Conservation (phyloP, 768 basidiomycete species). For the Rossbeevera mucosa region DNA sequence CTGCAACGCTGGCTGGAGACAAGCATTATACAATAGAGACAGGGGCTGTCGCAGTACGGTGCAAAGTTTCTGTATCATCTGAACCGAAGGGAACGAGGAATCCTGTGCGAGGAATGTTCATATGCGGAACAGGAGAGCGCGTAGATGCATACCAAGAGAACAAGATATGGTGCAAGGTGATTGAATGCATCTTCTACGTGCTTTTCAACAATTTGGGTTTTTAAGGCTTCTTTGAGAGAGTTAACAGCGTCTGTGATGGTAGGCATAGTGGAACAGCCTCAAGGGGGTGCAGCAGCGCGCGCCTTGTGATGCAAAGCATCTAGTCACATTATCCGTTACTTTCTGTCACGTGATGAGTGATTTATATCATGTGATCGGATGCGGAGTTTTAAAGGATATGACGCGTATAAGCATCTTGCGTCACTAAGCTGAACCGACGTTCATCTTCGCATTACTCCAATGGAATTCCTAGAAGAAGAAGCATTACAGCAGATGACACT, state of each 20-base stretch:
- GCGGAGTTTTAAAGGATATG: conserved; percentile 22
- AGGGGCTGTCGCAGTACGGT: conserved; percentile 41
- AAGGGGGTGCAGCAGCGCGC: too few species aligned
- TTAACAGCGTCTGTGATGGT: conserved; percentile 30
- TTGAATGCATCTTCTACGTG: conserved; percentile 33
- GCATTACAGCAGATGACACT: conserved; percentile 16
- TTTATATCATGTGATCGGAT: conserved; percentile 28
- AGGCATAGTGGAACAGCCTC: conserved; percentile 14
- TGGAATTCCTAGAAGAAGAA: conserved; percentile 17
- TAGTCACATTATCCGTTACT: background rate
- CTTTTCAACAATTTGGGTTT: conserved; percentile 26
- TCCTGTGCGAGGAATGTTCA: conserved; percentile 31
- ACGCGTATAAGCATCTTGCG: conserved; percentile 14
- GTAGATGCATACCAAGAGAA: conserved; percentile 39
- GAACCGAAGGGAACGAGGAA: conserved; percentile 34
- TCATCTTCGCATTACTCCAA: conserved; percentile 10
- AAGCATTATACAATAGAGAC: conserved; percentile 40
- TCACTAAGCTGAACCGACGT: conserved; percentile 1
- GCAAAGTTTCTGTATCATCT: conserved; percentile 36
- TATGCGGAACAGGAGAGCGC: background rate
- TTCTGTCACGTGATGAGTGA: conserved; percentile 24
- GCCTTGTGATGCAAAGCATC: background rate
- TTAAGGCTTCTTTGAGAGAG: conserved; percentile 29
- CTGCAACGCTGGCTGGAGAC: conserved; percentile 37
- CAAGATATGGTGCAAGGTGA: conserved; percentile 39